Conservation (phyloP, 352 stramenopile species). For the Phytophthora litchii region DNA sequence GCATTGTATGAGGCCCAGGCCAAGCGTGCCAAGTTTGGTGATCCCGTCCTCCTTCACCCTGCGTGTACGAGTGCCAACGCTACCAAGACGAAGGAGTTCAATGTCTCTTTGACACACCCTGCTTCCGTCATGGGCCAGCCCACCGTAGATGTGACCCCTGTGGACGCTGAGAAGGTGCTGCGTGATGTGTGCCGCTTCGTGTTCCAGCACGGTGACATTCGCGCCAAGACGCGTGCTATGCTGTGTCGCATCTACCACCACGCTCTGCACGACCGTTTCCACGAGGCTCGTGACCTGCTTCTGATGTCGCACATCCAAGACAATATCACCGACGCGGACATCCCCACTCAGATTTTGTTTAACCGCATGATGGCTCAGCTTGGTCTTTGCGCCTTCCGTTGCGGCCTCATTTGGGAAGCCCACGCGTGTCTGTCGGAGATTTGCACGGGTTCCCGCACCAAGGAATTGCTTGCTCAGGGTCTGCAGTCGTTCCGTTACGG, state of each 20-base stretch:
- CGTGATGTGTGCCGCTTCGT: constrained; percentile 92
- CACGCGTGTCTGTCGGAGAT: constrained; percentile 98
- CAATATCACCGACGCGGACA: constrained; percentile 92
- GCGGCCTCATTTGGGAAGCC: constrained; percentile 95
- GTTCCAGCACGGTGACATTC: constrained; percentile 94
- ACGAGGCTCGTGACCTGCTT: constrained; percentile 97
- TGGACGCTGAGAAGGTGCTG: constrained; percentile 88
- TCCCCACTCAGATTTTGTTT: constrained; percentile 98
- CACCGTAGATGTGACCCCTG: constrained; percentile 50
- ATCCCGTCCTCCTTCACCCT: constrained; percentile 87
- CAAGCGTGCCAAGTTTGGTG: constrained; percentile 86
- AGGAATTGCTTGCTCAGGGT: constrained; percentile 98
- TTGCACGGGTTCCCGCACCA: constrained; percentile 91
- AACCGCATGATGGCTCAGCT: constrained; percentile 95
- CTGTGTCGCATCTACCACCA: constrained; percentile 99
- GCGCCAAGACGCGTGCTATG: constrained; percentile 95
- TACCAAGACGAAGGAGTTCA: constrained; percentile 51
- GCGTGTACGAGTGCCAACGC: constrained; percentile 73
- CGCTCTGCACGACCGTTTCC: constrained; percentile 98
- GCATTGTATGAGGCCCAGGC: constrained; percentile 78
- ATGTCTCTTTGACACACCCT: constrained; percentile 75
- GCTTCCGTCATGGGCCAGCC: constrained; percentile 78
- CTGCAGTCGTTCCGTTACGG: constrained; percentile 90
- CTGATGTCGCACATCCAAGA: constrained; percentile 99
- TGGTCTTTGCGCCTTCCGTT: constrained; percentile 96